Evolutionary conservation across 2,329 filamentous ascomycete genomes (phyloP).

Genomic region (Penicillium aurantiogriseum): DNA sequence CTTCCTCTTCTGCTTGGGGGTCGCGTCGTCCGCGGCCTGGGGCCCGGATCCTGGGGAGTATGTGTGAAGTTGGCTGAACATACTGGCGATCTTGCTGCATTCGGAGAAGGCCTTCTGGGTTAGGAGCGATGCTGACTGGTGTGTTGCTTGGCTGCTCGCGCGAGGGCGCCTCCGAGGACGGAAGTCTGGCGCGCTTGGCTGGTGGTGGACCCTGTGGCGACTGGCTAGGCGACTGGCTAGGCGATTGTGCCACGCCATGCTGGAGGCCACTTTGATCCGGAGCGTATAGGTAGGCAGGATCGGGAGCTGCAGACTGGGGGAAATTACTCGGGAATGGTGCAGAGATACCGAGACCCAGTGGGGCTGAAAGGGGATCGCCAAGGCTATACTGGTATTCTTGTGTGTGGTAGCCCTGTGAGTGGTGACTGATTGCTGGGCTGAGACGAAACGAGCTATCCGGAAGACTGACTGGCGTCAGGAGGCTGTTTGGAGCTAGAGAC

Average conservation of each 20-base stretch:
- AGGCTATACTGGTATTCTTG: slow-evolving; percentile 38
- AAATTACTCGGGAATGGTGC: slow-evolving; percentile 34
- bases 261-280: slow-evolving; percentile 20
- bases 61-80: slow-evolving; percentile 26
- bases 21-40: slow-evolving; percentile 36
- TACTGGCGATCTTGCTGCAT: slow-evolving; percentile 38
- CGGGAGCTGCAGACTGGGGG: slow-evolving; percentile 26
- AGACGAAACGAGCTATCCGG: slow-evolving; percentile 37
- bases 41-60: slow-evolving; percentile 29
- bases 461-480: slow-evolving; percentile 42
- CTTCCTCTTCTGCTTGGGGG: slow-evolving; percentile 41
- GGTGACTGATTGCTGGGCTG: slow-evolving; percentile 39
- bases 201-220: slow-evolving; percentile 28
- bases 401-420: slow-evolving; percentile 27
- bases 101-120: slow-evolving; percentile 41
- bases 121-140: slow-evolving; percentile 39
- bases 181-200: slow-evolving; percentile 26
- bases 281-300: slow-evolving; percentile 27
- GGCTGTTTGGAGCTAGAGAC: slow-evolving; percentile 27
- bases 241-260: slow-evolving; percentile 24
- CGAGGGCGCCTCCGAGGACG: slow-evolving; percentile 17
- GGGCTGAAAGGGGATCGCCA: slow-evolving; percentile 26
- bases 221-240: slow-evolving; percentile 21
- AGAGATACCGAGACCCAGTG: slow-evolving; percentile 41
- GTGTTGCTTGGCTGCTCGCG: slow-evolving; percentile 22